phyloP scores from a whole-genome alignment of 495 filamentous ascomycete species.

The Neurospora sp. region DNA sequence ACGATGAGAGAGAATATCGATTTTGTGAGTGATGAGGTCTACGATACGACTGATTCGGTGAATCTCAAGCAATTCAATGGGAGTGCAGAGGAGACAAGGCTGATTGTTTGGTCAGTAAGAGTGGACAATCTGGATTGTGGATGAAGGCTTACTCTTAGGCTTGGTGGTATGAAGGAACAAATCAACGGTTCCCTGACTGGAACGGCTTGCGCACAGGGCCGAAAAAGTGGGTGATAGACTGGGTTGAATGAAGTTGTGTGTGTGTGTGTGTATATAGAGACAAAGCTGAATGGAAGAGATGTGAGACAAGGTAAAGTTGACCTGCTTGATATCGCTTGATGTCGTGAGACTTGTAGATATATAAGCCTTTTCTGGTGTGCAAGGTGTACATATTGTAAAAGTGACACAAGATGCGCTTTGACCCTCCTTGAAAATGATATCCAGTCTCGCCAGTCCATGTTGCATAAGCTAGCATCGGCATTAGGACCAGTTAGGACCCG shows the following conservation, averaged over 20 bases:
- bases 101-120: neutral
- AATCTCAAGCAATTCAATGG: neutral
- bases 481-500: neutral
- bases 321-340: neutral
- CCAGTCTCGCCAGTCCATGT: neutral
- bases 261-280: neutral
- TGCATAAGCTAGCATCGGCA: neutral
- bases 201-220: neutral
- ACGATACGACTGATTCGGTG: neutral
- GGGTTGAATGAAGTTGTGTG: neutral
- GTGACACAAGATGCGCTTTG: neutral
- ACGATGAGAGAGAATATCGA: neutral
- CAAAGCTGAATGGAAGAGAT: neutral
- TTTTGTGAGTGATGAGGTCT: neutral
- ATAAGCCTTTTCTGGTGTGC: neutral
- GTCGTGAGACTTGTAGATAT: neutral
- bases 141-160: neutral
- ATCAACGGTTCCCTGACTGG: neutral
- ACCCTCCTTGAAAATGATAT: neutral
- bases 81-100: neutral
- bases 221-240: neutral
- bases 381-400: neutral
- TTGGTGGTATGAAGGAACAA: neutral
- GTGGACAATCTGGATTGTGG: neutral
- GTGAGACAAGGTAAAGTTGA: neutral